Conservation (phyloP, 805 yeast species). For the Myxozyma monticola region DNA sequence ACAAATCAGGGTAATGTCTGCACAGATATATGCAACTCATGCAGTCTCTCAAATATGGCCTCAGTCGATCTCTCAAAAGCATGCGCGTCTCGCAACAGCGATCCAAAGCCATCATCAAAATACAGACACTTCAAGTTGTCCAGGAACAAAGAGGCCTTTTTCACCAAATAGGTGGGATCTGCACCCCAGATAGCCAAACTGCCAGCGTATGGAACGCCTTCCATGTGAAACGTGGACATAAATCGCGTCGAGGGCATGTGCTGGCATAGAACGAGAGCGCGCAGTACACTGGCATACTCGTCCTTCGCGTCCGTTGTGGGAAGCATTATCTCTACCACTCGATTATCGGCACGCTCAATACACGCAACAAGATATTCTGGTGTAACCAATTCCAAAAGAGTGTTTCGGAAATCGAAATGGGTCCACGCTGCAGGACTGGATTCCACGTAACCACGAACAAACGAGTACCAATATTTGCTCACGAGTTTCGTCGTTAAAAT, state of each 20-base stretch:
- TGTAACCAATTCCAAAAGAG: conserved; percentile 10
- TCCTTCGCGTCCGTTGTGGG: conserved; percentile 4
- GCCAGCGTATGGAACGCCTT: conserved; percentile 16
- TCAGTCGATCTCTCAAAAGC: conserved; percentile 1
- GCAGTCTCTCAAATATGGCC: conserved; percentile 5
- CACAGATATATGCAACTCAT: conserved; percentile 15
- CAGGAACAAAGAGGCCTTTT: conserved; percentile 7
- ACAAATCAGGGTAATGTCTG: conserved; percentile 13
- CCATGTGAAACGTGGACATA: conserved; percentile 10
- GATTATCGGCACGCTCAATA: conserved; percentile 11
- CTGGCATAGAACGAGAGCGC: conserved; percentile 17
- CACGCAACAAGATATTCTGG: conserved; percentile 23
- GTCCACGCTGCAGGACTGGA: conserved; percentile 8
- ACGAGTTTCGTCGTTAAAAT: conserved; percentile 10
- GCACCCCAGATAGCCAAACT: conserved; percentile 19
- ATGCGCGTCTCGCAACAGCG: conserved; percentile 2
- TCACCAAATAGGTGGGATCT: conserved; percentile 14
- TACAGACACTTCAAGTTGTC: neutral
- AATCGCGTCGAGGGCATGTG: conserved; percentile 11
- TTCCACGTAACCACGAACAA: conserved; percentile 11
- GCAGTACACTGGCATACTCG: conserved; percentile 10
- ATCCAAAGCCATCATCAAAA: conserved; percentile 18
- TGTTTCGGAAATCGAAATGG: conserved; percentile 12
- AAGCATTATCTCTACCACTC: conserved; percentile 1
- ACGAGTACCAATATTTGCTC: conserved; percentile 13